These are phyloP conservation scores for Zymoseptoria ardabiliae DNA, from an alignment of 2,329 filamentous ascomycete genomes.

Conservation along the genomic window DNA sequence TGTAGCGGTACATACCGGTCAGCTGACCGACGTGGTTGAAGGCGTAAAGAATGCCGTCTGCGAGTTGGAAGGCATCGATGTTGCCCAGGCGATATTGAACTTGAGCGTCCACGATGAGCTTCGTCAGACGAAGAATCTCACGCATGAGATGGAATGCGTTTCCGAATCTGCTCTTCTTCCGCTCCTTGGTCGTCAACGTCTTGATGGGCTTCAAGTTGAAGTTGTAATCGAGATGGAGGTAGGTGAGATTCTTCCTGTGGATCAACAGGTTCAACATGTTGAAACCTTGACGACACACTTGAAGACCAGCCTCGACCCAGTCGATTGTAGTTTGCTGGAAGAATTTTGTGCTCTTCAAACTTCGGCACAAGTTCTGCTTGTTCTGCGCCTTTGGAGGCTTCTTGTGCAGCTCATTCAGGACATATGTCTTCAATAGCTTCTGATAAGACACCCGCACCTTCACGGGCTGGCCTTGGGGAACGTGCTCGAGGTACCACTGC, in stretches of 20 bases:
- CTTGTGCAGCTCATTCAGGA: conserved; percentile 94
- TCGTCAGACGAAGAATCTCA: conserved; percentile 90
- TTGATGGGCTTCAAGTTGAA: conserved; percentile 99
- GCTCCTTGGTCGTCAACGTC: conserved; percentile 95
- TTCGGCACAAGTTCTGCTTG: conserved; percentile 83
- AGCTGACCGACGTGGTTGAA: conserved; percentile 98
- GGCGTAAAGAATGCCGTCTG: conserved; percentile 96
- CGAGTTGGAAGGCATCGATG: conserved; percentile 97
- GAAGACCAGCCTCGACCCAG: conserved; percentile 97
- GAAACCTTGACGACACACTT: conserved; percentile 96
- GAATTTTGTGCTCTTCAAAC: conserved; percentile 93
- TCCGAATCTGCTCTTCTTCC: conserved; percentile 98
- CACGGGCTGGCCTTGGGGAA: conserved; percentile 81
- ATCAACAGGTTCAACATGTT: conserved; percentile 99
- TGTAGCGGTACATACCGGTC: conserved; percentile 99
- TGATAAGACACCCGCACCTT: conserved; percentile 98
- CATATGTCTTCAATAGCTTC: conserved; percentile 91
- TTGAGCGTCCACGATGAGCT: conserved; percentile 96
- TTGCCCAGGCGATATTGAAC: conserved; percentile 97
- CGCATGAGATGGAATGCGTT: conserved; percentile 99
- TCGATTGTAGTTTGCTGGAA: conserved; percentile 99
- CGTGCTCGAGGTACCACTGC: conserved; percentile 97
- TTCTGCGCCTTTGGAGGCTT: conserved; percentile 92
- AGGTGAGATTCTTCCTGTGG: conserved; percentile 96
- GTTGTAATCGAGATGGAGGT: conserved; percentile 97